These are phyloP conservation scores for Fusarium lyarnte DNA, from an alignment of 2,329 filamentous ascomycete species.

Conservation along the genomic window DNA sequence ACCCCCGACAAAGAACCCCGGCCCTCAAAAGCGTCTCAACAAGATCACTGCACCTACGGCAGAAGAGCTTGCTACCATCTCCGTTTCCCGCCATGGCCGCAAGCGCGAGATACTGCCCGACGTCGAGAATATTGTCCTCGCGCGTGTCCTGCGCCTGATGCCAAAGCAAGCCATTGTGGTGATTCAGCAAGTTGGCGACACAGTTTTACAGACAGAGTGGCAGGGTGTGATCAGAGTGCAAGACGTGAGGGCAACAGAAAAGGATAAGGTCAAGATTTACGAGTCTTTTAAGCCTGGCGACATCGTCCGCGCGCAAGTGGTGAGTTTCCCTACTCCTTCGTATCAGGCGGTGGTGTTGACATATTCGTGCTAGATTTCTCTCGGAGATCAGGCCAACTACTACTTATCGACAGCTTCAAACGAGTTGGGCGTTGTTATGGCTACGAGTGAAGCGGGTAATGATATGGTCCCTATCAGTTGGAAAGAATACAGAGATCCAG, in stretches of 20 bases:
- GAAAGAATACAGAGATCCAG: constrained; percentile 91
- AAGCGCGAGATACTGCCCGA: constrained; percentile 81
- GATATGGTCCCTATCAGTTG: constrained; percentile 93
- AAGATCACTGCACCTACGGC: constrained; percentile 61
- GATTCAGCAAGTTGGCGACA: constrained; percentile 83
- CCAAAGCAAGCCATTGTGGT: constrained; percentile 85
- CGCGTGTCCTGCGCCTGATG: constrained; percentile 85
- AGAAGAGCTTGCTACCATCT: constrained; percentile 62
- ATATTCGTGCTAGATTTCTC: constrained; percentile 69
- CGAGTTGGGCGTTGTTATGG: constrained; percentile 93
- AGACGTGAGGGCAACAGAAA: constrained; percentile 94
- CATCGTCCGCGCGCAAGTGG: constrained; percentile 85
- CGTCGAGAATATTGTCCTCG: constrained; percentile 82
- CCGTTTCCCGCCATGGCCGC: constrained; percentile 59
- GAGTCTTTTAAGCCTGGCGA: constrained; percentile 94
- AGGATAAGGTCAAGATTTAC: constrained; percentile 90
- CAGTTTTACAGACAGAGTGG: constrained; percentile 80
- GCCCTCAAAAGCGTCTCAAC: constrained; percentile 67
- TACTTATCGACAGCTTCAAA: constrained; percentile 94
- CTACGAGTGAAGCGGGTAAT: constrained; percentile 85
- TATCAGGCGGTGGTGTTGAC: background rate
- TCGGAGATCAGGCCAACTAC: constrained; percentile 95
- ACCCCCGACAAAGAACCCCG: constrained; percentile 57
- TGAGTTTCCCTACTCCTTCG: constrained; percentile 51
- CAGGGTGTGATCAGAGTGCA: constrained; percentile 86